These are phyloP conservation scores for Suillus subaureus DNA, from an alignment of 768 basidiomycete species.

Conservation along the genomic window DNA sequence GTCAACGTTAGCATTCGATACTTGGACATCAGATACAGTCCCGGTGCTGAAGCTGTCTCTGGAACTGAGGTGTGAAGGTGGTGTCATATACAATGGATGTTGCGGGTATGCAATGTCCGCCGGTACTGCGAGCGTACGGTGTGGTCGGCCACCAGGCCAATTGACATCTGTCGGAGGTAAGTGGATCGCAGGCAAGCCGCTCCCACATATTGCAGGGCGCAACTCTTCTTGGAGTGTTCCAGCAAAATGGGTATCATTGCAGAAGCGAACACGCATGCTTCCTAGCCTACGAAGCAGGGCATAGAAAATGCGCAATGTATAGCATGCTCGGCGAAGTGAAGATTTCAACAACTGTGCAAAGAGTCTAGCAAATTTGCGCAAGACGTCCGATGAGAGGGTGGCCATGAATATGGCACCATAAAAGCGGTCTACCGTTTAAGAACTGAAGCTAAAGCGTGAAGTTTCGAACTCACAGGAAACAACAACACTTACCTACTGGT, in stretches of 20 bases:
- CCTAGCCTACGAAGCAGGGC: neutral
- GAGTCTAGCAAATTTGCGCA: neutral
- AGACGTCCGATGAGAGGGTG: neutral
- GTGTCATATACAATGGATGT: neutral
- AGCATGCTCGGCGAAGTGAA: neutral
- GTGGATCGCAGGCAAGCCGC: neutral
- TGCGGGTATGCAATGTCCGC: neutral
- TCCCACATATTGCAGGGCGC: neutral
- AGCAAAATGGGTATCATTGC: neutral
- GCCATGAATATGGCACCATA: neutral
- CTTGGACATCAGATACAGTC: neutral
- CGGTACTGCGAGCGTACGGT: neutral
- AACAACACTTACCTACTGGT: neutral
- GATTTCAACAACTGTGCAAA: neutral
- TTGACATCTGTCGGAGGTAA: neutral
- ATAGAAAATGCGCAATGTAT: constrained; percentile 1
- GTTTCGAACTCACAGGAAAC: neutral
- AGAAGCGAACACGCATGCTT: neutral
- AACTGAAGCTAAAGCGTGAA: neutral
- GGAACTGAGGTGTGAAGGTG: neutral
- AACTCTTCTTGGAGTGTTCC: neutral
- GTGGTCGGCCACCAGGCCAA: neutral
- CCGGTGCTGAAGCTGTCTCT: neutral
- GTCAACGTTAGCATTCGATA: neutral
- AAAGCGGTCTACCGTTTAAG: neutral